These are phyloP conservation scores for Capsella bursapastoris DNA, from an alignment of 345 rosid genomes.

Conservation along the genomic window DNA sequence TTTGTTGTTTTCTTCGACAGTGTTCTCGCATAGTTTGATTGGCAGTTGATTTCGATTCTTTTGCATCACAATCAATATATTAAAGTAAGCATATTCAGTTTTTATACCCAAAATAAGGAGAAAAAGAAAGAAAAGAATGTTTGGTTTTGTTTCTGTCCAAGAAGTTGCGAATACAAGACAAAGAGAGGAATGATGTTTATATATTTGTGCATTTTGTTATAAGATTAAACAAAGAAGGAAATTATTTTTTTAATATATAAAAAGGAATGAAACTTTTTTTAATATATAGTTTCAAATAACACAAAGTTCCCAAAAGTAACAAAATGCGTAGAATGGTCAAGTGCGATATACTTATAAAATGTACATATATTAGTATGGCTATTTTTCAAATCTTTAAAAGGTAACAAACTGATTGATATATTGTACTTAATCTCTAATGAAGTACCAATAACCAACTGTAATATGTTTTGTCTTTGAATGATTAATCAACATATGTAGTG, in stretches of 20 bases:
- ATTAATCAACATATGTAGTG: too few relatives aligned
- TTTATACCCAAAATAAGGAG: conserved; percentile 21
- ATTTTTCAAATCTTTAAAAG: too few relatives aligned
- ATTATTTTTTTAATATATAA: neutral
- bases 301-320: neutral
- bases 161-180: conserved; percentile 39
- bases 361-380: too few relatives aligned
- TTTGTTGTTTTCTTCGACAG: conserved; percentile 40
- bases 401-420: too few relatives aligned
- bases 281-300: neutral
- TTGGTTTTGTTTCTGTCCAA: conserved; percentile 43
- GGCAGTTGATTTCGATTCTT: conserved; percentile 42
- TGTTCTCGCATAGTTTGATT: conserved; percentile 34
- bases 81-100: conserved; percentile 35
- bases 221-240: neutral
- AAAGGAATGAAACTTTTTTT: neutral
- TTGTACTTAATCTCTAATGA: too few relatives aligned
- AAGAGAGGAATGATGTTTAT: conserved; percentile 23
- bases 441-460: too few relatives aligned
- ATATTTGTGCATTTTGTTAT: conserved; percentile 11
- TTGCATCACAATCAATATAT: conserved; percentile 43
- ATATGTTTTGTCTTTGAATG: too few relatives aligned
- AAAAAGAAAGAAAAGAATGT: conserved; percentile 27
- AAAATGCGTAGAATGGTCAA: too few relatives aligned
- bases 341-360: too few relatives aligned